Conservation (phyloP, 192 early-diverging fungal genomes). For the Backusella tuberculispora region DNA sequence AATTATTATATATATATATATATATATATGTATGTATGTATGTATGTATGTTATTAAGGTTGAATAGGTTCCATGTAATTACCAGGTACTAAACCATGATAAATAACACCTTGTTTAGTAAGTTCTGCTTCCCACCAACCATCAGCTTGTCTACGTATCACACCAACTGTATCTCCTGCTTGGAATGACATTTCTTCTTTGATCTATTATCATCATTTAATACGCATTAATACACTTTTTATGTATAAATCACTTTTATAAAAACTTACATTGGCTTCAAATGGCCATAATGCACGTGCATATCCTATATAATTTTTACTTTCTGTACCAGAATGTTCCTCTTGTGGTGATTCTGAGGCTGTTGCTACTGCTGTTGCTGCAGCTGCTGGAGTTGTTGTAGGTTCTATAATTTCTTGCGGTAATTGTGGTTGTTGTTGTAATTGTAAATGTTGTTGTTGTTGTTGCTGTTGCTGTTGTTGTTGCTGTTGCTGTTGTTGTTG, state of each 20-base stretch:
- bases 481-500: conserved; percentile 12
- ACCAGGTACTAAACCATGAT: conserved; percentile 37
- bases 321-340: background rate
- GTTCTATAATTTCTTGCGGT: conserved; percentile 5
- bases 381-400: background rate
- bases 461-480: background rate
- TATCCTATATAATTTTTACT: conserved; percentile 13
- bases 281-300: conserved; percentile 43
- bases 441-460: background rate
- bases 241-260: background rate
- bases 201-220: conserved; percentile 38
- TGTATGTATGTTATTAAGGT: background rate
- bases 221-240: background rate
- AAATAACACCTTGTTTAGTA: conserved; percentile 19
- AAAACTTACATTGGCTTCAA: conserved; percentile 41
- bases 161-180: conserved; percentile 49
- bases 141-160: conserved; percentile 50
- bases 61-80: conserved; percentile 36
- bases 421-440: background rate
- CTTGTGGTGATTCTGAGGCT: background rate
- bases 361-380: background rate
- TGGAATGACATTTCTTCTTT: conserved; percentile 56
- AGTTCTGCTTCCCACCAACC: conserved; percentile 65
- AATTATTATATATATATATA: background rate
- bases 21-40: background rate